Percentiles rank a stretch among this genome's conserved stretches.
Conservation (phyloP, 1,284 basidiomycete species). For the Apiotrichum gracile region DNA sequence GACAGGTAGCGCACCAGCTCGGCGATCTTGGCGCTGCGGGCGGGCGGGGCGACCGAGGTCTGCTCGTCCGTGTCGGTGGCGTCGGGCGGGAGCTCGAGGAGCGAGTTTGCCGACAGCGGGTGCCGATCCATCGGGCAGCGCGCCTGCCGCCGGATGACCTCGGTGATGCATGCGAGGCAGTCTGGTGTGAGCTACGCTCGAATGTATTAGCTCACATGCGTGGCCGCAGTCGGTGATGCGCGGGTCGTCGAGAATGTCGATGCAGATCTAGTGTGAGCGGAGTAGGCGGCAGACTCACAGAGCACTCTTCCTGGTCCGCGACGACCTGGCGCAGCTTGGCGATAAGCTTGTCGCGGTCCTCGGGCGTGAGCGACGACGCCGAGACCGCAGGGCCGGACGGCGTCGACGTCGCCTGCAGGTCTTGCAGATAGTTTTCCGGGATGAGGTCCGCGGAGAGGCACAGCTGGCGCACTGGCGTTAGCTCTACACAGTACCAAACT, state of each 20-base stretch:
- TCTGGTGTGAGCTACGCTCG: constrained; percentile 33
- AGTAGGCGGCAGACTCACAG: constrained; percentile 21
- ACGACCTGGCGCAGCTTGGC: constrained; percentile 60
- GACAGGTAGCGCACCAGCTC: constrained; percentile 67
- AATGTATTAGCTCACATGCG: constrained; percentile 46
- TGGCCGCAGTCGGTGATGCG: constrained; percentile 75
- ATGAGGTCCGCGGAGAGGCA: constrained; percentile 73
- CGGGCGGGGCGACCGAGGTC: constrained; percentile 27
- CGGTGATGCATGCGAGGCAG: constrained; percentile 55
- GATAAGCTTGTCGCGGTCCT: constrained; percentile 53
- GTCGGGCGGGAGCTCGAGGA: constrained; percentile 62
- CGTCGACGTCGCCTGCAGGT: constrained; percentile 53
- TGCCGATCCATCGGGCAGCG: constrained; percentile 84
- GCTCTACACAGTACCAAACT: constrained; percentile 7
- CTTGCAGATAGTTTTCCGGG: constrained; percentile 67
- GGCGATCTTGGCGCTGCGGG: constrained; percentile 71
- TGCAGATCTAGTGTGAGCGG: constrained; percentile 57
- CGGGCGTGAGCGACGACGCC: constrained; percentile 21
- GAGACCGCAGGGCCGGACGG: constrained; percentile 50
- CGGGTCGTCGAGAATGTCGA: constrained; percentile 59
- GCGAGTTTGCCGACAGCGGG: constrained; percentile 54
- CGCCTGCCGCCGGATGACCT: constrained; percentile 60
- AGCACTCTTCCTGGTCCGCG: constrained; percentile 76
- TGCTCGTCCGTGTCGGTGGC: constrained; percentile 19
- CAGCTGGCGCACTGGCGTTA: constrained; percentile 63